These are phyloP conservation scores for Alternaria triticimaculans DNA, from an alignment of 2,329 filamentous ascomycete species.

Conservation along the genomic window DNA sequence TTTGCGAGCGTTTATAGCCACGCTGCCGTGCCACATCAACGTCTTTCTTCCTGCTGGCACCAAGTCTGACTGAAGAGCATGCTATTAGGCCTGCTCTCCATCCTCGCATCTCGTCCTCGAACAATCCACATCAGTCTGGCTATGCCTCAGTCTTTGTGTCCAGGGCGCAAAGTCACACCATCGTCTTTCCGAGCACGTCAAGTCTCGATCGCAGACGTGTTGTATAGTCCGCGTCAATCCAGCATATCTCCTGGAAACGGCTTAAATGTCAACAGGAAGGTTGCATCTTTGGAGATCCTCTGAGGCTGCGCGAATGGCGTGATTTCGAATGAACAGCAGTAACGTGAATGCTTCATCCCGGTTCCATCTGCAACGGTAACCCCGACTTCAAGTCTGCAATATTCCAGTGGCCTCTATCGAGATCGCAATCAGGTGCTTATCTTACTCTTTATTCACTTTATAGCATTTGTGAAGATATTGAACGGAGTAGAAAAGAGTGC, in stretches of 20 bases:
- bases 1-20: not conserved
- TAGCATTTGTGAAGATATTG: too few relatives aligned
- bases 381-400: too few relatives aligned
- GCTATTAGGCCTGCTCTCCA: not conserved
- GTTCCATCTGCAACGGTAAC: too few relatives aligned
- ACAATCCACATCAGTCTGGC: not conserved
- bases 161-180: not conserved
- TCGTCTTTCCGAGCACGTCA: not conserved
- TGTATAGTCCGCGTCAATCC: not conserved
- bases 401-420: too few relatives aligned
- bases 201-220: not conserved
- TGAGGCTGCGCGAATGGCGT: too few relatives aligned
- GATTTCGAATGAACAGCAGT: too few relatives aligned
- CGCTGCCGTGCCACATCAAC: not conserved
- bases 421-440: too few relatives aligned
- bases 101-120: not conserved
- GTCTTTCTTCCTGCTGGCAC: not conserved
- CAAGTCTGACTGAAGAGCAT: not conserved
- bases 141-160: not conserved
- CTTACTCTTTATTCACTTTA: too few relatives aligned
- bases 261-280: not conserved
- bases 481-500: too few relatives aligned
- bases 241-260: rapidly evolving
- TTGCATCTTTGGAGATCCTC: too few relatives aligned
- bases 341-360: too few relatives aligned